Base-by-base conservation (phyloP, 164 flowering plant genomes). In the Akebia trifoliata region DNA sequence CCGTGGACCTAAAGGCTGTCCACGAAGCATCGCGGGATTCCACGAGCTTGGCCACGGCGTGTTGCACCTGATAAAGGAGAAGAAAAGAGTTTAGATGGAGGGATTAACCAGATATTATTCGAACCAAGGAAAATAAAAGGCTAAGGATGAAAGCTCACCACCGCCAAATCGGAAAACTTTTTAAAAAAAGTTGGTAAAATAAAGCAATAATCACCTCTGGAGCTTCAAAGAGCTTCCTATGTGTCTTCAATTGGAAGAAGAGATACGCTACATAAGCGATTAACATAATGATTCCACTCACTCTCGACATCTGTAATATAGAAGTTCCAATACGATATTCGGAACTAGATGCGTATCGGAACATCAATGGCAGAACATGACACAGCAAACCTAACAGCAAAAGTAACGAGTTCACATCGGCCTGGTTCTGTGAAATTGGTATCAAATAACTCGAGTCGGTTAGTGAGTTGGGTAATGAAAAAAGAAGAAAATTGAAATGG, bases 221-320 rank as follows among this genome's bases (percentile, higher is more conserved):
- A 0, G 83, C 75, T 56, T 82, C 91, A 36, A 83, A 87, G 2
- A 86, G 47, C 26, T 82, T 72, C 3, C 92, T 52, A 64, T 87
- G 97, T 4, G 95, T 93, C 69, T 74, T 71, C 48, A 93, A 55
- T 53, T 93, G 97, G 74, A 93, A 93, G 62, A 80, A 44, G 10
- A 93, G 69, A 68, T 82, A 90, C 0, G 77, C 84, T 18, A 65
- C 8, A 59, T 93, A 93, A 0, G 85, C 87, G 31, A 83, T 11
- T 0, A 93, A 75, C 98, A 93, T 87, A 1, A 90, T 52, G 18
- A 93, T 75, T 74, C 86, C 75, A 60, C 83, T 72, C 1, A 67
- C 86, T 74, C 98, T 77, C 0, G 98, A 93, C 66, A 92, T 47
- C 2, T 47, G 54, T 0, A 93, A 81, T 0, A 76, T 72, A 1